Percentiles rank a stretch among this genome's conserved stretches.
Conservation (phyloP, 2,329 filamentous ascomycete genomes). For the Nannizziopsis arthrosporioides region DNA sequence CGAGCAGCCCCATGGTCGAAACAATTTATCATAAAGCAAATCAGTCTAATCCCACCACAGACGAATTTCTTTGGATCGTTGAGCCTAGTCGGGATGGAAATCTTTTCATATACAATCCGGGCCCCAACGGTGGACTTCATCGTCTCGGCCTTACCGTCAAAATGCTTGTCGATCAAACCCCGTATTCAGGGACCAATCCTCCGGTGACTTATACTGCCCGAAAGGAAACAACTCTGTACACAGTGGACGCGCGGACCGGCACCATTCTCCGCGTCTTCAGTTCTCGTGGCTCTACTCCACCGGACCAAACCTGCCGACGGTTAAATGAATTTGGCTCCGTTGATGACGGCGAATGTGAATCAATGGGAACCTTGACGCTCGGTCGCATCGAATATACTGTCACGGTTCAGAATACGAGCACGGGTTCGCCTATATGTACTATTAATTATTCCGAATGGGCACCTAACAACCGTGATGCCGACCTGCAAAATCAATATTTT, state of each 20-base stretch:
- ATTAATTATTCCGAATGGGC: constrained; percentile 91
- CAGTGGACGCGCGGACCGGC: constrained; percentile 76
- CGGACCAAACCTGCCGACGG: constrained; percentile 62
- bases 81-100: constrained; percentile 80
- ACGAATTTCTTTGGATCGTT: constrained; percentile 89
- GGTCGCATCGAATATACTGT: constrained; percentile 85
- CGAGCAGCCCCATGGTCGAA: constrained; percentile 76
- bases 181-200: constrained; percentile 62
- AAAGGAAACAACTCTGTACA: constrained; percentile 82
- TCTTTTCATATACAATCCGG: constrained; percentile 75
- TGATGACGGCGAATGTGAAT: constrained; percentile 63
- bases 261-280: constrained; percentile 75
- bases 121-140: constrained; percentile 38
- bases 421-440: constrained; percentile 67
- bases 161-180: constrained; percentile 71
- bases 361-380: constrained; percentile 67
- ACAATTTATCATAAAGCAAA: constrained; percentile 69
- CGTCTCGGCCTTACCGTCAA: constrained; percentile 48
- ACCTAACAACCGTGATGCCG: constrained; percentile 79
- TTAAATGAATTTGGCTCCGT: constrained; percentile 48
- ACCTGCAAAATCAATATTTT: constrained; percentile 73
- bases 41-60: constrained; percentile 46
- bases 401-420: constrained; percentile 63
- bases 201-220: constrained; percentile 80
- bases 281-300: constrained; percentile 56